Evolutionary conservation across 345 rosid genomes (phyloP), one percentile per base, ranked within the genome.

Genomic region (Orychophragmus violaceus): DNA sequence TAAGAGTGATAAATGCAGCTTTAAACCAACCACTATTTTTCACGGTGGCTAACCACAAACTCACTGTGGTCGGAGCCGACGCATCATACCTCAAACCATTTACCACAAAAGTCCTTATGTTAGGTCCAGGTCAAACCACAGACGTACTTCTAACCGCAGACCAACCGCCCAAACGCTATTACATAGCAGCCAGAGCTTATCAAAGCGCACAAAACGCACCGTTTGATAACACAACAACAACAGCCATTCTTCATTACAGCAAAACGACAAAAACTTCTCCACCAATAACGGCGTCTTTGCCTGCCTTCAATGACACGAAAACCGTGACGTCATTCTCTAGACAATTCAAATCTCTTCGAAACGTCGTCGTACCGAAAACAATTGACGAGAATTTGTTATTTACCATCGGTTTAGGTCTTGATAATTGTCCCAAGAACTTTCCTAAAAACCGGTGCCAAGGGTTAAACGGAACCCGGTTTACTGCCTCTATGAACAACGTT

Each of bases 71-170:
- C 0, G 96, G 92, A 16, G 98, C 98, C 1, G 98, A 93, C 48
- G 98, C 97, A 3, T 79, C 87, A 10, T 93, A 93, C 53, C 23
- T 72, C 18, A 93, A 90, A 58, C 96, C 91, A 18, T 90, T 93
- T 78, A 79, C 85, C 42, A 86, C 92, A 51, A 80, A 84, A 1
- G 91, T 90, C 12, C 79, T 93, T 29, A 77, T 88, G 92, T 45
- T 93, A 5, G 98, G 98, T 32, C 98, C 98, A 0, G 97, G 98
- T 23, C 97, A 93, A 56, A 93, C 98, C 60, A 93, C 96, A 0
- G 98, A 93, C 18, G 98, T 93, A 41, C 60, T 93, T 32, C 79
- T 93, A 79, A 61, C 59, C 7, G 98, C 96, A 0, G 76, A 90
- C 79, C 94, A 85, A 54, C 71, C 61, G 0, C 90, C 95, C 0